A percentile compares a stretch with the other conserved stretches of the same genome.
phyloP scores from a whole-genome alignment of 148 eudicot species.

The Silene latifolia region DNA sequence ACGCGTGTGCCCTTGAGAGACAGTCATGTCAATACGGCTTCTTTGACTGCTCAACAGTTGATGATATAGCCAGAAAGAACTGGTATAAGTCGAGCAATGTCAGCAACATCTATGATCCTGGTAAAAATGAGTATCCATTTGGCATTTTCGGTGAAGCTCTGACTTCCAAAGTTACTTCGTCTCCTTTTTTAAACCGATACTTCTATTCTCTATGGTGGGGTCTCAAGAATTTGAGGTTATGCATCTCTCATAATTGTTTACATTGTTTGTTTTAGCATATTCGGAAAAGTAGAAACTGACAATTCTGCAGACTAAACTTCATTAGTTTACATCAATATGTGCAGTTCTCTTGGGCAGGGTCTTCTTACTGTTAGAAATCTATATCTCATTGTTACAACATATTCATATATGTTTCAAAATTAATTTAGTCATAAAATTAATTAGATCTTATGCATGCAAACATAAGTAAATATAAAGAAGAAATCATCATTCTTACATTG shows the following conservation, averaged over 20 bases:
- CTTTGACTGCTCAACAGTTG: slow-evolving; percentile 46
- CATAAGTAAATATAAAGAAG: no score
- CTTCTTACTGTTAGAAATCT: no score
- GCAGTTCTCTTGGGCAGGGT: slow-evolving; percentile 60
- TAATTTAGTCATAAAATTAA: no score
- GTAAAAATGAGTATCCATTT: slow-evolving; percentile 32
- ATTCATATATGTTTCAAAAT: no score
- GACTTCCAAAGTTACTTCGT: slow-evolving; percentile 35
- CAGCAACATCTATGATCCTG: slow-evolving; percentile 40
- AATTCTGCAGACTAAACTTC: no score
- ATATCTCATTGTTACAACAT: no score
- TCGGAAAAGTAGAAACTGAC: no score
- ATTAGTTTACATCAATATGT: no score
- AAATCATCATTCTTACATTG: no score
- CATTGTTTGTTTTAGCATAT: no score
- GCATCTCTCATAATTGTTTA: not conserved
- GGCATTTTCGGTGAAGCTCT: slow-evolving; percentile 68
- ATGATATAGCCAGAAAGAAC: slow-evolving; percentile 28
- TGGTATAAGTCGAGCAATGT: slow-evolving; percentile 64
- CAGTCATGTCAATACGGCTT: slow-evolving; percentile 35
- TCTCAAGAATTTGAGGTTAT: slow-evolving; percentile 67
- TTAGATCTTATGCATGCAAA: no score
- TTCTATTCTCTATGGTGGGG: slow-evolving; percentile 93
- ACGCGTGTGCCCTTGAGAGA: slow-evolving; percentile 32
- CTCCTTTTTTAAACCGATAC: slow-evolving; percentile 50